Evolutionary conservation across 2,329 filamentous ascomycete species (phyloP), one percentile per base, ranked within the genome.

Genomic region (Cladosporium austrohemisphaericum): DNA sequence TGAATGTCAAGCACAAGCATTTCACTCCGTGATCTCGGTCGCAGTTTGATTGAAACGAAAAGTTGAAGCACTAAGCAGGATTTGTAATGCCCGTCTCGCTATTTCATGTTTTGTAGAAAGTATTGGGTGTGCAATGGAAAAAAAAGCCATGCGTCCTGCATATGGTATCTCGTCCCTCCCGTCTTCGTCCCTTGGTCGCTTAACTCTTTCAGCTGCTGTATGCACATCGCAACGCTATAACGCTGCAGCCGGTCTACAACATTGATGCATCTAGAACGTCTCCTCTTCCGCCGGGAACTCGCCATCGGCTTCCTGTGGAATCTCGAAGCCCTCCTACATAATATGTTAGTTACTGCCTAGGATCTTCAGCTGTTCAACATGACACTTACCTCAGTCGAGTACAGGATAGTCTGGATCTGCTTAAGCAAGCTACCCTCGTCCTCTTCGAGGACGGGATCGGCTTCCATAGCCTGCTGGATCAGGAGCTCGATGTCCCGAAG

Each of bases 401-500:
- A 98, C 56, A 98, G 78, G 66, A 97, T 97, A 26, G 82, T 84
- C 75, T 98, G 93, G 69, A 98, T 96, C 68, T 92, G 85, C 80
- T 95, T 96, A 68, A 97, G 80, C 55, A 98, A 76, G 13, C 89
- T 85, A 55, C 90, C 86, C 62, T 96, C 92, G 54, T 95, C 87
- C 79, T 94, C 92, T 74, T 96, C 93, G 44, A 97, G 74, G 72
- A 95, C 86, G 0, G 91, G 91, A 58, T 96, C 88, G 55, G 89
- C 86, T 60, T 98, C 93, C 64, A 94, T 86, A 9, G 91, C 90
- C 63, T 88, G 86, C 75, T 98, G 93, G 49, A 98, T 81, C 62
- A 98, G 75, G 57, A 98, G 76, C 73, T 98, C 93, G 60, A 98
- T 98, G 67, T 98, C 93, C 52, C 93, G 81, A 57, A 98, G 79